Base-by-base conservation (phyloP, 345 rosid species). In the Viola odorata region DNA sequence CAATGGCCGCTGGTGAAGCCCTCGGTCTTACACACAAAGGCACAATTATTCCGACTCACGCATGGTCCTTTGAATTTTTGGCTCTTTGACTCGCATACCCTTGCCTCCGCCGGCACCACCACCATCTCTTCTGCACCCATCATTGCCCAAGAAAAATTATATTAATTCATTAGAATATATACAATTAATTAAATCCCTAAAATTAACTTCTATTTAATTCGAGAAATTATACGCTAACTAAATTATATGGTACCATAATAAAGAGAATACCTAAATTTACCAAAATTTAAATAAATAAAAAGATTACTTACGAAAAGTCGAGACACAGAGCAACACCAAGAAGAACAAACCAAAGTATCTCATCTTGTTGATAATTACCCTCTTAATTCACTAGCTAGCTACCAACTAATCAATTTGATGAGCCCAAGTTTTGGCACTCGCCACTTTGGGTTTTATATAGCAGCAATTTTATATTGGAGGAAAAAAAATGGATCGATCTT, bases 1-100 rank as follows among this genome's bases (percentile, higher is more conserved):
- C 87, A 84, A 0, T 5, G 11, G 57, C 85, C 87, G 4, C 77
- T 74, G 32, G 12, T 0, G 58, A 84, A 84, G 23, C 81, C 77
- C 63, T 84, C 83, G 8, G 62, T 78, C 67, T 50, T 68, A 70
- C 89, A 82, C 41, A 84, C 83, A 17, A 50, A n/a, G 0, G 37
- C 39, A 23, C 81, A 81, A 72, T 81, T 81, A 0, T 12, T 67
- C 61, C 53, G 12, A n/a, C 50, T 13, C 8, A n/a, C 0, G 67
- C 82, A 78, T 3, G 58, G 1, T 6, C 74, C 69, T 3, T 58
- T 62, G 47, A 62, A 78, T 3, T 45, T 15, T 10, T 65, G 77
- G 64, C 82, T 78, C 69, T 69, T 57, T 1, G 79, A 71, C 64
- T 71, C 15, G 61, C 82, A 78, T 5, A 68, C 37, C 62, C 79